Conservation (phyloP, 768 basidiomycete species). For the Xerocomellus dryophilus region DNA sequence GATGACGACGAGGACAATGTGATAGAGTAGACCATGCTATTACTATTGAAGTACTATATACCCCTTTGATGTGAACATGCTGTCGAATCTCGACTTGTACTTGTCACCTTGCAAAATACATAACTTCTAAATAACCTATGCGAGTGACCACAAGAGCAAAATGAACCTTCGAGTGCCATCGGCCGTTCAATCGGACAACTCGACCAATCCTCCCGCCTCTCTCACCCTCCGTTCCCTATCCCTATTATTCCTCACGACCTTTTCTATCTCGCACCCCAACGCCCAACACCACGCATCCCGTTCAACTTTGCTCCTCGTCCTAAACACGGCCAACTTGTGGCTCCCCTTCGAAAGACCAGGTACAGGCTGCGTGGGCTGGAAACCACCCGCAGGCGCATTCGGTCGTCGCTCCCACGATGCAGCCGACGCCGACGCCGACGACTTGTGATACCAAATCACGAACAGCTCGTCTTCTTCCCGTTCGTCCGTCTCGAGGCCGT, state of each 20-base stretch:
- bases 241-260: slow-evolving; percentile 56
- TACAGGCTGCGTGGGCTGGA: slow-evolving; percentile 27
- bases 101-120: not conserved
- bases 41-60: slow-evolving; percentile 1
- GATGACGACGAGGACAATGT: slow-evolving; percentile 49
- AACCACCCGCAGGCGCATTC: slow-evolving; percentile 21
- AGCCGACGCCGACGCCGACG: slow-evolving; percentile 13
- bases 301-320: slow-evolving; percentile 80
- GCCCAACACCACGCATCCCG: slow-evolving; percentile 96
- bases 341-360: slow-evolving; percentile 53
- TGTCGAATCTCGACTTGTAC: not conserved
- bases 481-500: slow-evolving; percentile 87
- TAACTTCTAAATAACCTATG: not conserved
- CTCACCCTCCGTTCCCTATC: slow-evolving; percentile 66
- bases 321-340: slow-evolving; percentile 61
- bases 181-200: slow-evolving; percentile 18
- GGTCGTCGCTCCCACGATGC: slow-evolving; percentile 2
- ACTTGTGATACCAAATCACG: slow-evolving; percentile 66
- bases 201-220: slow-evolving; percentile 57
- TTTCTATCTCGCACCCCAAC: slow-evolving; percentile 86
- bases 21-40: slow-evolving; percentile 42
- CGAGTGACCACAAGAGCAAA: not conserved
- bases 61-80: slow-evolving; percentile 10
- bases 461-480: slow-evolving; percentile 86
- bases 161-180: not conserved